Evolutionary conservation across 768 basidiomycete genomes (phyloP).

Genomic region (Mycena chlorophos): DNA sequence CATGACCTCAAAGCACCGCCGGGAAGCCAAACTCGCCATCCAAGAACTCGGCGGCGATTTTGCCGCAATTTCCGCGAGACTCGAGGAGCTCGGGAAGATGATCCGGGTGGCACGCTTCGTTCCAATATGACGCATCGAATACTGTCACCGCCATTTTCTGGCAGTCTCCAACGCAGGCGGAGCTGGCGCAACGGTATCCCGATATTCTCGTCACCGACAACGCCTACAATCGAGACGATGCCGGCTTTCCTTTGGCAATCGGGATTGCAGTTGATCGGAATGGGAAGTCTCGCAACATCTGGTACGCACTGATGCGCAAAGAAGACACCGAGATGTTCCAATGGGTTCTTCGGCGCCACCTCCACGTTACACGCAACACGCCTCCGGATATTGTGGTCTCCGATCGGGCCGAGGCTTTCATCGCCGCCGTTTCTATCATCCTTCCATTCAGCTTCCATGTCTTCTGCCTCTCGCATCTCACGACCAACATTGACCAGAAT

Average conservation of each 20-base stretch:
- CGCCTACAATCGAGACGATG: slow-evolving; percentile 29
- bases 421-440: slow-evolving; percentile 15
- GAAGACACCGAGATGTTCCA: slow-evolving; percentile 24
- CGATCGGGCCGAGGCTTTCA: slow-evolving; percentile 26
- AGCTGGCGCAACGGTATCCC: slow-evolving; percentile 22
- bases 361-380: slow-evolving; percentile 14
- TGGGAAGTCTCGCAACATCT: slow-evolving; percentile 26
- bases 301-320: slow-evolving; percentile 29
- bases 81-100: slow-evolving; percentile 16
- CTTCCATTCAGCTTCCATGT: slow-evolving; percentile 27
- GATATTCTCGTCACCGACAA: slow-evolving; percentile 37
- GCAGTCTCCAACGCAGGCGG: slow-evolving; percentile 32
- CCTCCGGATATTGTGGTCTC: slow-evolving; percentile 29
- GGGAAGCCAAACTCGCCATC: slow-evolving; percentile 21
- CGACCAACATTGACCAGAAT: slow-evolving; percentile 30
- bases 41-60: slow-evolving; percentile 30
- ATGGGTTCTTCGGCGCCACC: slow-evolving; percentile 29
- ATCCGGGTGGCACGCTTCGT: slow-evolving; percentile 27
- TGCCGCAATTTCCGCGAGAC: slow-evolving; percentile 24
- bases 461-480: slow-evolving; percentile 34
- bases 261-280: slow-evolving; percentile 33
- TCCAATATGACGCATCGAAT: slow-evolving; percentile 22
- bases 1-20: slow-evolving; percentile 24
- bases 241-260: slow-evolving; percentile 32
- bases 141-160: slow-evolving; percentile 30